phyloP scores from a whole-genome alignment of 495 filamentous ascomycete genomes.

The Penicillium pulvis region DNA sequence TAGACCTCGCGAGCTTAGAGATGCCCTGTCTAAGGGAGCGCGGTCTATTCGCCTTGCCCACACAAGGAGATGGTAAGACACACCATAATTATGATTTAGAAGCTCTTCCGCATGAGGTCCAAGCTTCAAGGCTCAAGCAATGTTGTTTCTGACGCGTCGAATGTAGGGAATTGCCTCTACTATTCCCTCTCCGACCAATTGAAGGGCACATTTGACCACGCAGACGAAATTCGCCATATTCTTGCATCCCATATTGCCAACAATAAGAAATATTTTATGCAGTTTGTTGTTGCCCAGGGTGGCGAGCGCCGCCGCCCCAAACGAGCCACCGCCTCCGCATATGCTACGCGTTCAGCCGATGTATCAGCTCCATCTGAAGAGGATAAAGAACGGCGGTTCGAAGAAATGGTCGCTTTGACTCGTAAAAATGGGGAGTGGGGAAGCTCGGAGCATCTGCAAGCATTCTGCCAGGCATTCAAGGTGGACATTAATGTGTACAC shows the following conservation, averaged over 20 bases:
- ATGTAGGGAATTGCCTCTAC: slow-evolving; percentile 73
- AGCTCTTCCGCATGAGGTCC: not conserved
- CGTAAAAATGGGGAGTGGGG: slow-evolving; percentile 66
- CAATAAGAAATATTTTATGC: slow-evolving; percentile 64
- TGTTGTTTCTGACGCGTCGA: slow-evolving; percentile 25
- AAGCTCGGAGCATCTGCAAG: slow-evolving; percentile 71
- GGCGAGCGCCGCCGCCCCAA: slow-evolving; percentile 65
- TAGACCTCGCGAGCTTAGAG: slow-evolving; percentile 34
- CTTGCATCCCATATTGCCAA: slow-evolving; percentile 65
- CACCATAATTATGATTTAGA: not conserved
- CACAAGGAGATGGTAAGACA: slow-evolving; percentile 48
- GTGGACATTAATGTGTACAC: slow-evolving; percentile 68
- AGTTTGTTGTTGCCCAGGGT: slow-evolving; percentile 63
- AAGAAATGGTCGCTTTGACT: slow-evolving; percentile 62
- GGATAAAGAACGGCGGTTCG: slow-evolving; percentile 64
- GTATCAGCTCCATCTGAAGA: slow-evolving; percentile 48
- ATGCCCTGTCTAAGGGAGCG: slow-evolving; percentile 41
- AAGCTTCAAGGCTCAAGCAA: not conserved
- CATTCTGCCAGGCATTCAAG: slow-evolving; percentile 64
- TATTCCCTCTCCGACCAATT: slow-evolving; percentile 77
- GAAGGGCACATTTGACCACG: slow-evolving; percentile 62
- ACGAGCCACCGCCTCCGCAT: slow-evolving; percentile 52
- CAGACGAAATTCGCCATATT: slow-evolving; percentile 57
- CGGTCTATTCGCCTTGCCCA: slow-evolving; percentile 46
- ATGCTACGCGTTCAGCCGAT: slow-evolving; percentile 40